These are phyloP conservation scores for Trichophyton benhamiae DNA, from an alignment of 2,329 filamentous ascomycete genomes.

Conservation along the genomic window DNA sequence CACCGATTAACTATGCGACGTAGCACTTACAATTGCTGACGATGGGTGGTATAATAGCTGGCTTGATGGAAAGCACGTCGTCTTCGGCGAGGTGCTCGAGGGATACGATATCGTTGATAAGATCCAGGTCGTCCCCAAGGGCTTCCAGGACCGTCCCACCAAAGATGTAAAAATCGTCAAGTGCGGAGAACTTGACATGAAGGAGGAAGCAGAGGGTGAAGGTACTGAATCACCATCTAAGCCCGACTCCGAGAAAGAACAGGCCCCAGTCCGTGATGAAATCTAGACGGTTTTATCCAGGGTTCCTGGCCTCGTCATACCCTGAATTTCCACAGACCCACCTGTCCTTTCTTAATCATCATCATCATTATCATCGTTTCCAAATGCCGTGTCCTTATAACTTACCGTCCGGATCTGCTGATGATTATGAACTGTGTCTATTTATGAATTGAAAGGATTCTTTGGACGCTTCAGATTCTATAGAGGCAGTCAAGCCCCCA, in stretches of 20 bases:
- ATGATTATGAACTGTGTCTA: conserved; percentile 1
- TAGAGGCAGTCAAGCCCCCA: not conserved
- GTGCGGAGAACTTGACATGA: conserved; percentile 51
- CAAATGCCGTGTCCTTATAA: conserved; percentile 14
- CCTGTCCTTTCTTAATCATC: not conserved
- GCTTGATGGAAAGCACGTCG: conserved; percentile 53
- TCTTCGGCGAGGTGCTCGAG: conserved; percentile 58
- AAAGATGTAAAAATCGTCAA: conserved; percentile 52
- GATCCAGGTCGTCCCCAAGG: conserved; percentile 52
- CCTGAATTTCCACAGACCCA: not conserved
- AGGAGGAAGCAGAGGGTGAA: conserved; percentile 48
- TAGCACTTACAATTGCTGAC: not conserved
- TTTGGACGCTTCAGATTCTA: not conserved
- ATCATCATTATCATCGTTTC: conserved; percentile 8
- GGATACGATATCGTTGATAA: conserved; percentile 54
- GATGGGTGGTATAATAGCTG: conserved; percentile 28
- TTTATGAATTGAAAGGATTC: not conserved
- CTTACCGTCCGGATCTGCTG: not conserved
- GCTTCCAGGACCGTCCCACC: conserved; percentile 43
- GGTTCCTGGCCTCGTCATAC: not conserved
- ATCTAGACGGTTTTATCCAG: not conserved
- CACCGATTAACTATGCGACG: not conserved
- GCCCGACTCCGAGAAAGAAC: conserved; percentile 12
- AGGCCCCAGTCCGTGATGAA: conserved; percentile 1
- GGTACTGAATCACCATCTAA: conserved; percentile 42